Evolutionary conservation across 129 eudicot genomes (phyloP), one percentile per base, ranked within the genome.

Genomic region (Helianthus tuberosus): DNA sequence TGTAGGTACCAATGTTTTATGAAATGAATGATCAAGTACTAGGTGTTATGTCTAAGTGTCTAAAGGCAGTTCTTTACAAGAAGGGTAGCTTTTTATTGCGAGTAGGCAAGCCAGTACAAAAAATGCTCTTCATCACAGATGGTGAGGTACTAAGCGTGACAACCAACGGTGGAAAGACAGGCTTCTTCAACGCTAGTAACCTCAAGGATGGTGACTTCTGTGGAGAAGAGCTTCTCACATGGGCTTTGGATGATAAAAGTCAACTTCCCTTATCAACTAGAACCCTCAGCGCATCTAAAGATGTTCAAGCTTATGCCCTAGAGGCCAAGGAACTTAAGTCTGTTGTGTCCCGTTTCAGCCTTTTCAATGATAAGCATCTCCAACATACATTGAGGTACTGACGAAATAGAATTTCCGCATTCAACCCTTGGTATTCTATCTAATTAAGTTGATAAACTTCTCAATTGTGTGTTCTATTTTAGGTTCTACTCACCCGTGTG

Each of bases 151-250:
- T 14, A 51, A 77, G 92, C 2, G 11, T 48, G 71, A 87, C 94
- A 62, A 85, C 90, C 4, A 54, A 77, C 67, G 87, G 90, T 43
- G 96, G 96, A 50, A 69, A 80, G 71, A n/a, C n/a, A n/a, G n/a
- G n/a, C n/a, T 87, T 87, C 79, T 85, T 79, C 66, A 82, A 87
- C 80, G 64, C 84, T 14, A 67, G 9, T 9, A 0, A 1, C 70
- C 88, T 92, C 63, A 58, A 11, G 44, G 82, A 86, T 4, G 96
- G 96, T 29, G 98, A 85, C 54, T 87, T 79, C 57, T 89, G 89
- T 68, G 98, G 94, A 32, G 94, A 92, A 6, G 98, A 92, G 85
- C 88, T 92, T 69, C 82, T 92, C 69, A 79, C 91, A 3, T 92
- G 98, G 98, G 88, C 89, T 44, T 79, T 85, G 54, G 84, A 73